Evolutionary conservation across 257 asterid genomes (phyloP), one percentile per base, ranked within the genome.

Genomic region (Rehmannia glutinosa): DNA sequence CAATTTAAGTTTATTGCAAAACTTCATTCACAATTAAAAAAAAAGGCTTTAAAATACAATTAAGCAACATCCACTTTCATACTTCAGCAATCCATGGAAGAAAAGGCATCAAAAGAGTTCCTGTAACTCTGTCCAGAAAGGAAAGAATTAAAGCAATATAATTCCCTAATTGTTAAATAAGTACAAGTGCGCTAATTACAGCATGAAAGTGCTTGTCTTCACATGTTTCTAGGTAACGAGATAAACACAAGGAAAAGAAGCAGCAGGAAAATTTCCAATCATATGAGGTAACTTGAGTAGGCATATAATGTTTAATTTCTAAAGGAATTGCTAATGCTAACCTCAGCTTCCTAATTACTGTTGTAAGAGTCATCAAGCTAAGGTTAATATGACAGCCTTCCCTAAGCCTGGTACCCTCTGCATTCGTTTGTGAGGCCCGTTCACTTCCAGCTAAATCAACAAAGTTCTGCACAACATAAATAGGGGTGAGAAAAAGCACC

Each of bases 311-410:
- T n/a, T n/a, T n/a, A n/a, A n/a, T n/a, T n/a, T n/a, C 65, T 36
- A 46, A 33, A 54, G 46, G 42, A 17, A 27, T n/a, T 51, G 12
- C 5, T 5, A 49, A 50, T 42, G 50, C 80, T 68, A 41, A 91
- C 97, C 97, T 91, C 62, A 91, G 94, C 82, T 91, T 91, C 76
- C 98, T 81, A 66, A 91, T 91, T 47, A 91, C 98, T 60, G 95
- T 91, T 47, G 98, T 91, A 20, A 91, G 95, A 62, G 96, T 91
- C 98, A 91, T 91, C 87, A 91, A 81, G 79, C 98, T 91, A 73
- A 91, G 92, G 77, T 91, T 91, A 80, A 91, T 91, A 73, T 91
- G 98, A 76, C 98, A 91, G 74, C 98, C 98, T 87, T 91, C 98
- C 62, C 98, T 79, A 62, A 91, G 98, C 80, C 98, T 81, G 49